These are phyloP conservation scores for Salix arbutifolia DNA, from an alignment of 345 rosid genomes.

Conservation along the genomic window DNA sequence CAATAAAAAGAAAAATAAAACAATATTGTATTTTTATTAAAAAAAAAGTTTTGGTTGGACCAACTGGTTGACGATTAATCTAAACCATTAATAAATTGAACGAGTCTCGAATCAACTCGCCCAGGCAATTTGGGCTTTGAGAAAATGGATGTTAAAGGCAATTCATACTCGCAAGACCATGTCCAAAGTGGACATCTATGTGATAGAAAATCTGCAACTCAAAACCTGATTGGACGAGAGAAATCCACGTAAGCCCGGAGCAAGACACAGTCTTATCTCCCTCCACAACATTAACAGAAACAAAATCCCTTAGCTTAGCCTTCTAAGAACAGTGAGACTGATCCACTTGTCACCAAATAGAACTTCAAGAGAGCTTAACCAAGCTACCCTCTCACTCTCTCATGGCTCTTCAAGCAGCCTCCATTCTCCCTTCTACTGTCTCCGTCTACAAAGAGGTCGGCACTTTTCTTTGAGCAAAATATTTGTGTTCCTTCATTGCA, in stretches of 20 bases:
- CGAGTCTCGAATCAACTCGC: too few species aligned
- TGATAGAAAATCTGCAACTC: conserved; percentile 47
- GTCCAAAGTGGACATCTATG: not conserved
- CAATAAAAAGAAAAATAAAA: too few species aligned
- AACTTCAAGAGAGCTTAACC: not conserved
- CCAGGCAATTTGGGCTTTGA: too few species aligned
- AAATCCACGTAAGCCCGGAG: not conserved
- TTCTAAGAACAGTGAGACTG: not conserved
- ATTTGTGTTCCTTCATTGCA: not conserved
- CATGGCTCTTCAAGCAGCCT: conserved; percentile 79
- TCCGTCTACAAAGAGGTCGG: conserved; percentile 52
- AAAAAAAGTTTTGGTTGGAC: too few species aligned
- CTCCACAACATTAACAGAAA: not conserved
- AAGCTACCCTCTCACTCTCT: not conserved
- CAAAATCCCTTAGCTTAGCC: not conserved
- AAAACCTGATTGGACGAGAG: conserved; percentile 44
- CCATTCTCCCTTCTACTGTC: conserved; percentile 55
- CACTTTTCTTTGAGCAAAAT: not conserved
- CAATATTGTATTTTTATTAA: too few species aligned
- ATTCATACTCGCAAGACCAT: too few species aligned
- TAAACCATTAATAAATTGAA: too few species aligned
- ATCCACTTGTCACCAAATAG: not conserved
- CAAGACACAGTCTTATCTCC: not conserved
- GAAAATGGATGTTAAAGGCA: too few species aligned
- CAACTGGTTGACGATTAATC: too few species aligned